phyloP scores from a whole-genome alignment of 2,329 filamentous ascomycete genomes.

The Orbilia quercus region DNA sequence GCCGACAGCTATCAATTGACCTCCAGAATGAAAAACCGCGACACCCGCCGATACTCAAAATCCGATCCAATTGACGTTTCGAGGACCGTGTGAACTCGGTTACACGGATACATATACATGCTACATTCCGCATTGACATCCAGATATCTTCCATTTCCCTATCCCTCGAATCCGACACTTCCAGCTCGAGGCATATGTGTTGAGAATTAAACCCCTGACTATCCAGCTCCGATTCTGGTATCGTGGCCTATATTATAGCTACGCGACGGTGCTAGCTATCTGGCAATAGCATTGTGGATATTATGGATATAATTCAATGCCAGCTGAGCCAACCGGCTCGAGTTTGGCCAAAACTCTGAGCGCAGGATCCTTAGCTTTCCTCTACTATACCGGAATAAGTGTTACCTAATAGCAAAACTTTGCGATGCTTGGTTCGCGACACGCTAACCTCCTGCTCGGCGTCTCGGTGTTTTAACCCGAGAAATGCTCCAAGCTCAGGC shows the following conservation, averaged over 20 bases:
- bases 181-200: neutral
- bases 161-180: neutral
- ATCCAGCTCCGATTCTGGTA: conserved; percentile 1
- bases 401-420: conserved; percentile 3
- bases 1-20: neutral
- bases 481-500: too few relatives aligned
- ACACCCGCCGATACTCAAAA: conserved; percentile 13
- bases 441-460: conserved; percentile 2
- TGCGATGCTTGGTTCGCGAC: conserved; percentile 4
- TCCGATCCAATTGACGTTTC: conserved; percentile 2
- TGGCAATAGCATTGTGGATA: too few relatives aligned
- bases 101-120: conserved; percentile 2
- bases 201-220: conserved; percentile 5
- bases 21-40: conserved; percentile 1
- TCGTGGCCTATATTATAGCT: neutral
- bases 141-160: neutral
- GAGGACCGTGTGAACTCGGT: neutral
- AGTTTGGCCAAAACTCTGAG: neutral
- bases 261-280: neutral
- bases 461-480: conserved; percentile 3
- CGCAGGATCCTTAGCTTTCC: neutral
- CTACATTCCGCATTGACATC: neutral
- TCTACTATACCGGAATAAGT: conserved; percentile 9
- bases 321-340: conserved; percentile 1
- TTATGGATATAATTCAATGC: too few relatives aligned